Percentiles rank a stretch among this genome's conserved stretches.
phyloP scores from a whole-genome alignment of 208 protist species.

The Trypanosoma conorhini region DNA sequence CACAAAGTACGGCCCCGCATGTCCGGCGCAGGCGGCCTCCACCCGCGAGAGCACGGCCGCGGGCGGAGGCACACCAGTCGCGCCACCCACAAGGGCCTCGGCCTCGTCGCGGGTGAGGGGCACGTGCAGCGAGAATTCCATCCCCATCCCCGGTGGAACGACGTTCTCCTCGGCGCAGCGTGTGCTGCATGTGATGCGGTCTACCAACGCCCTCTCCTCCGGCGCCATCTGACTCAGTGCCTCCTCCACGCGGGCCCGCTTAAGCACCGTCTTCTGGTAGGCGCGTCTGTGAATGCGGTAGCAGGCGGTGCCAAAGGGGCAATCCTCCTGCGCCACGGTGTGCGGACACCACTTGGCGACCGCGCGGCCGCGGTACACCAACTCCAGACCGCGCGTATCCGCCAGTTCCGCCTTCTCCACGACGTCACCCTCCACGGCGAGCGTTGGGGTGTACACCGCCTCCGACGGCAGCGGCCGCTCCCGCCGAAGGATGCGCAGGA shows the following conservation, averaged over 20 bases:
- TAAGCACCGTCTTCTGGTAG: slow-evolving; percentile 72
- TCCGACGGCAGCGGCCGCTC: slow-evolving; percentile 65
- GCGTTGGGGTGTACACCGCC: slow-evolving; percentile 76
- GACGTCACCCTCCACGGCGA: slow-evolving; percentile 62
- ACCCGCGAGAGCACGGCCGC: slow-evolving; percentile 20
- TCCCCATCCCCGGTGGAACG: slow-evolving; percentile 21
- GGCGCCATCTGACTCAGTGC: slow-evolving; percentile 20
- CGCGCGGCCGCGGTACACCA: slow-evolving; percentile 66
- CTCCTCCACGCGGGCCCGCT: slow-evolving; percentile 52
- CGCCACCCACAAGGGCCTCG: slow-evolving; percentile 10
- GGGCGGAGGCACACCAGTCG: slow-evolving; percentile 9
- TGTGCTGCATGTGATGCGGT: slow-evolving; percentile 24
- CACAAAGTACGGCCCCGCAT: slow-evolving; percentile 46
- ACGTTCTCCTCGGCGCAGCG: slow-evolving; percentile 28
- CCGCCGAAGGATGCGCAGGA: slow-evolving; percentile 71
- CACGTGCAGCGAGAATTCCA: slow-evolving; percentile 36
- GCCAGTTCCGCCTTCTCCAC: slow-evolving; percentile 70
- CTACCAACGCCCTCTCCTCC: slow-evolving; percentile 42
- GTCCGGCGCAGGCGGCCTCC: slow-evolving; percentile 13
- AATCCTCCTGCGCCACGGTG: slow-evolving; percentile 67
- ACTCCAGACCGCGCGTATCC: slow-evolving; percentile 69
- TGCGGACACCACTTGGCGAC: slow-evolving; percentile 72
- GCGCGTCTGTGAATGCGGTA: slow-evolving; percentile 51
- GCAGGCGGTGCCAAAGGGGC: slow-evolving; percentile 73
- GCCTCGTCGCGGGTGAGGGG: slow-evolving; percentile 29